These are phyloP conservation scores for Trichosporon sp. DNA, from an alignment of 1,284 basidiomycete species.

Conservation along the genomic window DNA sequence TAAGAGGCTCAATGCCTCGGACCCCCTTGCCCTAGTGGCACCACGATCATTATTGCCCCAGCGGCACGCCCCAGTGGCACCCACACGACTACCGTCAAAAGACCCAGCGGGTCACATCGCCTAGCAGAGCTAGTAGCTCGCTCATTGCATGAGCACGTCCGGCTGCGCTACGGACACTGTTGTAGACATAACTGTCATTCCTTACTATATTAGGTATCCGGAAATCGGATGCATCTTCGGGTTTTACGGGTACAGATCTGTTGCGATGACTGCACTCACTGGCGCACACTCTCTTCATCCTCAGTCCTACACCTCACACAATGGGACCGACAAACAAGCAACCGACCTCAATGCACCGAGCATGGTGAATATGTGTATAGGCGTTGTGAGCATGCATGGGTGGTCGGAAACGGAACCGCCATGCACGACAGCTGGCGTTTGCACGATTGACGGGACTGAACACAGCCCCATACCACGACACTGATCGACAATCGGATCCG, in stretches of 20 bases:
- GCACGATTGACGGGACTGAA: too few relatives aligned
- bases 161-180: constrained; percentile 16
- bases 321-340: too few relatives aligned
- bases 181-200: constrained; percentile 13
- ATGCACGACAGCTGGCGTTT: too few relatives aligned
- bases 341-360: too few relatives aligned
- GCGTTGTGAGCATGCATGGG: too few relatives aligned
- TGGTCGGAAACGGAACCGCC: too few relatives aligned
- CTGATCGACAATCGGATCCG: too few relatives aligned
- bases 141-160: constrained; percentile 12
- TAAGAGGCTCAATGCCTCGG: neutral
- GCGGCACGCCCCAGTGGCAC: neutral
- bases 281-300: too few relatives aligned
- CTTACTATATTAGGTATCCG: neutral
- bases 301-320: too few relatives aligned
- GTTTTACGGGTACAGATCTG: neutral
- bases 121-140: constrained; percentile 12
- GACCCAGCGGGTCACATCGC: neutral
- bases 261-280: too few relatives aligned
- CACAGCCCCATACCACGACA: too few relatives aligned
- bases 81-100: neutral
- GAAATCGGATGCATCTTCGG: constrained; percentile 17
- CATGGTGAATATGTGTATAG: too few relatives aligned
- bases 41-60: neutral
- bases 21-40: neutral